phyloP scores from a whole-genome alignment of 2,329 filamentous ascomycete species.

The Emergomyces orientalis region DNA sequence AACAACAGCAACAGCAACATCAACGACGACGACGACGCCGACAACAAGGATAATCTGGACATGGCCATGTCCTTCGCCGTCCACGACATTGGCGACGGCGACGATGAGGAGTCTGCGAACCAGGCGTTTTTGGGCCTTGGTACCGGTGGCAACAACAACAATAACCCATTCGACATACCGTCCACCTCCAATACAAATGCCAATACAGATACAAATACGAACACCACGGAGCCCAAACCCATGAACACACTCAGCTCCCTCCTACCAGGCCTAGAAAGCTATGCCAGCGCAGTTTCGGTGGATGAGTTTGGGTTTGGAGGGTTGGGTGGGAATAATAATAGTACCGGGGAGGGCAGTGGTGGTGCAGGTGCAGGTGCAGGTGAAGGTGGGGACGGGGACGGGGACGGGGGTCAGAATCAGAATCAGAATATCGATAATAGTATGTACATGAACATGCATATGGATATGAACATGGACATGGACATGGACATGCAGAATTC shows the following conservation, averaged over 20 bases:
- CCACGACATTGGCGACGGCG: too few relatives aligned
- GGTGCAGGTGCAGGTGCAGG: too few relatives aligned
- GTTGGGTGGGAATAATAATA: conserved; percentile 25
- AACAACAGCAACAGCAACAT: conserved; percentile 12
- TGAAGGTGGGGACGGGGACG: too few relatives aligned
- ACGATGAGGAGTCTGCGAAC: conserved; percentile 30
- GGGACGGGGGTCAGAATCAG: not conserved
- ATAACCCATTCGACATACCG: not conserved
- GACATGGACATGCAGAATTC: too few relatives aligned
- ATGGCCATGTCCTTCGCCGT: conserved; percentile 34
- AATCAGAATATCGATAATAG: not conserved
- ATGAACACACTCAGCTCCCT: conserved; percentile 20
- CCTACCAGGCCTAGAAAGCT: conserved; percentile 26
- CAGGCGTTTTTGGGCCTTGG: conserved; percentile 30
- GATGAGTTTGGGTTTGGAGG: conserved; percentile 30
- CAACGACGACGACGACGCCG: not conserved
- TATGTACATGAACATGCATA: not conserved
- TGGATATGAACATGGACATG: not conserved
- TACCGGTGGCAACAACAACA: conserved; percentile 17
- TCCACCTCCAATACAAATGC: not conserved
- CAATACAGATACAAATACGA: not conserved
- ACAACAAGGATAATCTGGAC: conserved; percentile 27
- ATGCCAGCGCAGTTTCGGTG: conserved; percentile 24
- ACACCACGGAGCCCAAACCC: not conserved
- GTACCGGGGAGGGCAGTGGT: too few relatives aligned